Base-by-base conservation (phyloP, 768 basidiomycete species). In the Macrolepiota fuliginosa region DNA sequence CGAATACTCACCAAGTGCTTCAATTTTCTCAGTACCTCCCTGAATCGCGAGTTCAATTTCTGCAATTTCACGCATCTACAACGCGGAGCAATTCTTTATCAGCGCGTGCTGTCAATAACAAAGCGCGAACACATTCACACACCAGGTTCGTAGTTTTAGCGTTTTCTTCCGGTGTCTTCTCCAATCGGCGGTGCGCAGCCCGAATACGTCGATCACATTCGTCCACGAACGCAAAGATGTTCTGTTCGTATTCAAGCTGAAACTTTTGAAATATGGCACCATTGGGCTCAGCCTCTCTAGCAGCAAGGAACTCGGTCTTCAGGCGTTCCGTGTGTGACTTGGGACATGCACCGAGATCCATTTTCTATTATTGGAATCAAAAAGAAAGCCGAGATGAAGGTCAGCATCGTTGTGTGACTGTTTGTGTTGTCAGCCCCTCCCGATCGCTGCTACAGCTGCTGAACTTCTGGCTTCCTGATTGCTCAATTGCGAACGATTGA, bases 121-220 rank as follows among this genome's bases (percentile, higher is more conserved):
- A 59, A 50, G 9, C 47, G 19, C 55, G 37, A 50, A 58, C 58
- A 7, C 29, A 15, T 47, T 36, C 29, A 76, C 85, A 51, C 64
- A 91, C 92, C 80, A 99, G 75, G 74, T 96, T 95, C 3, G 97
- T 98, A 35, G 96, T 98, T 78, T 98, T 97, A 54, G 95, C 94
- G 73, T 99, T 99, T 81, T 99, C 97, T 78, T 98, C 97, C 36
- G 97, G 97, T 4, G 97, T 99, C 82, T 99, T 99, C 81, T 99
- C 97, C 71, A 99, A 77, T 71, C 97, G 84, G 67, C 94, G 83
- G 73, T 99, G 97, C 47, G 95, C 94, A 40, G 92, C 87, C 40
- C 94, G 82, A 76, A 99, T 98, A 70, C 96, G 83, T 69, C 97
- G 80, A 83, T 99, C 97, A 77, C 96, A 98, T 73, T 99, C 97